Conservation (phyloP, 345 rosid species). For the Acer saccharum region DNA sequence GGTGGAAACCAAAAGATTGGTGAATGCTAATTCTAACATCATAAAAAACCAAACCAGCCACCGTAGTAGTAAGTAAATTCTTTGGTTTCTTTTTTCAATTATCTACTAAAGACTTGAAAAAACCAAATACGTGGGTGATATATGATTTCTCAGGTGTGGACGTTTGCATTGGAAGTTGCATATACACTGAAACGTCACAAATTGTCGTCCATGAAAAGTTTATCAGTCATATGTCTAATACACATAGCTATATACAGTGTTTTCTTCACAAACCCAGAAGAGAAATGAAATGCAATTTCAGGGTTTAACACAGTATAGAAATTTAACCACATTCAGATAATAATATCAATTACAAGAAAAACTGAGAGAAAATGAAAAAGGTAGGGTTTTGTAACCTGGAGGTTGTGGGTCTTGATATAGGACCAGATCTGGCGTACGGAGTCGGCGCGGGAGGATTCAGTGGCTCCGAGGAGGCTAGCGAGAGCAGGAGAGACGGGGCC, state of each 20-base stretch:
- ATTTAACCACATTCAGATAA: not conserved
- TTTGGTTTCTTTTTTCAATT: no score
- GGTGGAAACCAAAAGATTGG: no score
- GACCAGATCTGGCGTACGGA: conserved; percentile 79
- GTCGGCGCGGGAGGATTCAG: conserved; percentile 62
- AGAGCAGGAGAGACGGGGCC: conserved; percentile 71
- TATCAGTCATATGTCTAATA: no score
- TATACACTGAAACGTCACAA: no score
- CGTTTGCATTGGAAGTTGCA: no score
- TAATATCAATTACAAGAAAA: not conserved
- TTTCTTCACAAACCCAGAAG: not conserved
- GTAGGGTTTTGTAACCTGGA: conserved; percentile 58
- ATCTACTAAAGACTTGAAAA: no score
- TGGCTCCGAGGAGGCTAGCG: conserved; percentile 56
- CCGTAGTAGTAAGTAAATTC: no score
- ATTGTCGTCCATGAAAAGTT: no score
- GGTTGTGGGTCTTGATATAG: conserved; percentile 68
- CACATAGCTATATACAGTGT: not conserved
- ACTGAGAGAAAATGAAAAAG: not conserved
- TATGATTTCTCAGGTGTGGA: no score
- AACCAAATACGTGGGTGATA: no score
- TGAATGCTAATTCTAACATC: no score
- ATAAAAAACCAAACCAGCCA: no score
- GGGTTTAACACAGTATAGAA: not conserved
- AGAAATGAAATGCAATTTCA: not conserved